Evolutionary conservation across 345 rosid genomes (phyloP).

Genomic region (Capsella bursapastoris): DNA sequence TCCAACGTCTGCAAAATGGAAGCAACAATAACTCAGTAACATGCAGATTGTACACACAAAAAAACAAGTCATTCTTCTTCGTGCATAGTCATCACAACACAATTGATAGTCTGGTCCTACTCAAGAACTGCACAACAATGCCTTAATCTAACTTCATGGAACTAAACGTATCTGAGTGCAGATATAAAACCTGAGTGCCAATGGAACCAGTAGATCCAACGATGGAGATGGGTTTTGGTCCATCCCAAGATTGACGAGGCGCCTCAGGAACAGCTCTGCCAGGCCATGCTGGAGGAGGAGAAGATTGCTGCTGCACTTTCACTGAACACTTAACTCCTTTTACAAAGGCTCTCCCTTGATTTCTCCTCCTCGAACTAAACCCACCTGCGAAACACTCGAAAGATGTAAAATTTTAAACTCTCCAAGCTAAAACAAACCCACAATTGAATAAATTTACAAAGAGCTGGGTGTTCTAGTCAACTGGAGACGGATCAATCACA

Average conservation of each 20-base stretch:
- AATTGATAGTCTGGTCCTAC: background rate
- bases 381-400: slow-evolving; percentile 53
- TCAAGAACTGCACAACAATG: slow-evolving; percentile 6
- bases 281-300: slow-evolving; percentile 96
- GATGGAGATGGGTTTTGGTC: slow-evolving; percentile 90
- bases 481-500: background rate
- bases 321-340: slow-evolving; percentile 71
- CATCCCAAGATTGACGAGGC: slow-evolving; percentile 74
- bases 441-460: background rate
- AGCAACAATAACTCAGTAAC: background rate
- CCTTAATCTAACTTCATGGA: slow-evolving; percentile 7
- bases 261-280: slow-evolving; percentile 80
- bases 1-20: slow-evolving; percentile 71
- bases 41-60: background rate
- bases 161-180: background rate
- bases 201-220: slow-evolving; percentile 98
- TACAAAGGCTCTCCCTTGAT: slow-evolving; percentile 46
- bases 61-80: slow-evolving; percentile 15
- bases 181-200: slow-evolving; percentile 81
- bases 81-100: background rate
- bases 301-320: slow-evolving; percentile 53
- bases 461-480: background rate
- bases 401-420: background rate
- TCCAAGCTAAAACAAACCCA: background rate
- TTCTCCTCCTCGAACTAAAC: slow-evolving; percentile 61